phyloP scores from a whole-genome alignment of 1,139 yeast genomes.

The Geotrichum aggregatum region DNA sequence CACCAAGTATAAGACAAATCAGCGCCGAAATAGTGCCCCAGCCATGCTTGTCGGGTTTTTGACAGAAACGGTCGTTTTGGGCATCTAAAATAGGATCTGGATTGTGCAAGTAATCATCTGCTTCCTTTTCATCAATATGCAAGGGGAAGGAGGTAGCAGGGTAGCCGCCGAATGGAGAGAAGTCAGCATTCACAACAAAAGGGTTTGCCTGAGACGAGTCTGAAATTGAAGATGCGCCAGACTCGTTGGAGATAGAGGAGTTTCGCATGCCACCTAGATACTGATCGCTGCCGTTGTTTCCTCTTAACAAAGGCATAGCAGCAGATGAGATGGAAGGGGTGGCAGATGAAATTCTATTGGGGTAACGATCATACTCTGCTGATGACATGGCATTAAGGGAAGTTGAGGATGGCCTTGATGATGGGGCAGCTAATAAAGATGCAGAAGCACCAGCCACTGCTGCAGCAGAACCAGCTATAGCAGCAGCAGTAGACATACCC shows the following conservation, averaged over 20 bases:
- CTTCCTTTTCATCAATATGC: constrained; percentile 82
- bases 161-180: constrained; percentile 89
- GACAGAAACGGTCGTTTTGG: constrained; percentile 56
- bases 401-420: constrained; percentile 17
- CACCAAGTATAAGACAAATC: constrained; percentile 53
- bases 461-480: constrained; percentile 20
- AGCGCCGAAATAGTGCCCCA: constrained; percentile 47
- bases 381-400: constrained; percentile 28
- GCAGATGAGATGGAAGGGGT: constrained; percentile 33
- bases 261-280: constrained; percentile 22
- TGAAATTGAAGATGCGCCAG: constrained; percentile 29
- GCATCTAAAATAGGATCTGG: constrained; percentile 92
- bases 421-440: constrained; percentile 11
- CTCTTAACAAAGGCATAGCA: constrained; percentile 24
- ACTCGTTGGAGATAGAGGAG: constrained; percentile 31
- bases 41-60: constrained; percentile 48
- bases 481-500: constrained; percentile 22
- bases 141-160: constrained; percentile 86
- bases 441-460: constrained; percentile 19
- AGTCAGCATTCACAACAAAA: constrained; percentile 41
- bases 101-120: constrained; percentile 86
- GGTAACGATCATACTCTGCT: constrained; percentile 40
- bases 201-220: constrained; percentile 26
- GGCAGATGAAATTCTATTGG: constrained; percentile 36
- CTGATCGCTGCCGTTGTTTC: constrained; percentile 16